Evolutionary conservation across 371 early-diverging fungal species (phyloP), one percentile per base, ranked within the genome.

Genomic region (Lichtheimia ornata): DNA sequence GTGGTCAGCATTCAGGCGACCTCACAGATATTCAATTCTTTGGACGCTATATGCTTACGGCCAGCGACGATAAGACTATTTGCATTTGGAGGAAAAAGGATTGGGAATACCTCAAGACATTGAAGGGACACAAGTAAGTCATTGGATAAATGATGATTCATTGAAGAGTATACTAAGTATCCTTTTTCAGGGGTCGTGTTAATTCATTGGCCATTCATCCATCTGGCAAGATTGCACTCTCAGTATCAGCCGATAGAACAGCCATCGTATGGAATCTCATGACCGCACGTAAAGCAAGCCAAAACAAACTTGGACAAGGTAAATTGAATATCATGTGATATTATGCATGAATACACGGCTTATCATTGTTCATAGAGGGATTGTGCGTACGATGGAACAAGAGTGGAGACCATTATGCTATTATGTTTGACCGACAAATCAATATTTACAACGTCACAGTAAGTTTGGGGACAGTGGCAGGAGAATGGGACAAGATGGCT

Each of bases 41-140:
- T 72, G 83, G 85, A 25, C 88, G 84, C 64, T 95, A 97, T 62
- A 83, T 98, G 84, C 71, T 98, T 11, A 88, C 94, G 24, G 92
- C 91, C 42, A 88, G 92, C 60, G 97, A 94, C 42, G 97, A 97
- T 73, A 94, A 94, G 44, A 81, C 82, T 1, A 84, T 98, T 22
- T 88, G 89, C 51, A 84, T 98, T 45, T 94, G 92, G 82, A 82
- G 98, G 66, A 88, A 94, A 42, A 92, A 91, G 67, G 99, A 97
- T 73, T 98, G 99, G 99, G 97, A 96, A 70, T 86, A 86, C 51
- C 82, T 98, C 59, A 94, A 92, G 72, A 87, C 84, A 42, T 77
- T 97, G 40, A 90, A 88, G 63, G 97, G 95, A n/a, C 98, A 97
- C 84, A 91, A 87, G 88, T 86, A 81, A 70, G 75, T 73, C 22